Evolutionary conservation across 768 basidiomycete species (phyloP).

Genomic region (Chalciporus pseudorubinellus): DNA sequence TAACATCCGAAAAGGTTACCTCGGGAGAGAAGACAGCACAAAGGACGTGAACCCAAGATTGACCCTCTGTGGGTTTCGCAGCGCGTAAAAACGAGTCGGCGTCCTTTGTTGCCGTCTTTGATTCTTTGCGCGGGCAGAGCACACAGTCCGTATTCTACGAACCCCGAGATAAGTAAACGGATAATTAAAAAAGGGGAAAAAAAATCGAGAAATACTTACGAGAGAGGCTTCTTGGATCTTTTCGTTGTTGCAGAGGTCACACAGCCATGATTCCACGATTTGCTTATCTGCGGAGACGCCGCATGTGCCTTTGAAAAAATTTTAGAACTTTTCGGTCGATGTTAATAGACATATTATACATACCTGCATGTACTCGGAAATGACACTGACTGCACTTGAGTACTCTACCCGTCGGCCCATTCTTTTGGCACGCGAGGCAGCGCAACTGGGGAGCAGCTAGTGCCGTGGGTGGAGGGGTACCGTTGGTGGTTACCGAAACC

Average conservation of each 20-base stretch:
- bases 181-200: background rate
- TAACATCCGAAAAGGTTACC: slow-evolving; percentile 75
- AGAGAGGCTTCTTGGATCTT: slow-evolving; percentile 78
- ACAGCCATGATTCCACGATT: slow-evolving; percentile 72
- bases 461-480: slow-evolving; percentile 60
- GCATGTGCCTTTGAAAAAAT: slow-evolving; percentile 48
- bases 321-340: slow-evolving; percentile 2
- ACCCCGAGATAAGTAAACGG: slow-evolving; percentile 1
- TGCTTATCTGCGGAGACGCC: slow-evolving; percentile 67
- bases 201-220: slow-evolving; percentile 41
- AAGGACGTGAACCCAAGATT: slow-evolving; percentile 88
- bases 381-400: slow-evolving; percentile 80
- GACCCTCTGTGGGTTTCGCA: slow-evolving; percentile 89
- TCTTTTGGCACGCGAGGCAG: slow-evolving; percentile 73
- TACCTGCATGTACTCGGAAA: slow-evolving; percentile 79
- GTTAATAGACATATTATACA: slow-evolving; percentile 13
- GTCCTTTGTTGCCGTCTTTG: slow-evolving; percentile 41
- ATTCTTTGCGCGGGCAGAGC: slow-evolving; percentile 63
- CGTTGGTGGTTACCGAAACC: slow-evolving; percentile 43
- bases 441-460: slow-evolving; percentile 58
- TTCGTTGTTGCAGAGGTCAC: slow-evolving; percentile 86
- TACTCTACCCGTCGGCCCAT: slow-evolving; percentile 73
- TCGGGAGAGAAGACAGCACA: slow-evolving; percentile 90
- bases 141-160: slow-evolving; percentile 78
- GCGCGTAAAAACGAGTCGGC: slow-evolving; percentile 68